Evolutionary conservation across 148 eudicot genomes (phyloP).

Genomic region (Fagopyrum esculentum): DNA sequence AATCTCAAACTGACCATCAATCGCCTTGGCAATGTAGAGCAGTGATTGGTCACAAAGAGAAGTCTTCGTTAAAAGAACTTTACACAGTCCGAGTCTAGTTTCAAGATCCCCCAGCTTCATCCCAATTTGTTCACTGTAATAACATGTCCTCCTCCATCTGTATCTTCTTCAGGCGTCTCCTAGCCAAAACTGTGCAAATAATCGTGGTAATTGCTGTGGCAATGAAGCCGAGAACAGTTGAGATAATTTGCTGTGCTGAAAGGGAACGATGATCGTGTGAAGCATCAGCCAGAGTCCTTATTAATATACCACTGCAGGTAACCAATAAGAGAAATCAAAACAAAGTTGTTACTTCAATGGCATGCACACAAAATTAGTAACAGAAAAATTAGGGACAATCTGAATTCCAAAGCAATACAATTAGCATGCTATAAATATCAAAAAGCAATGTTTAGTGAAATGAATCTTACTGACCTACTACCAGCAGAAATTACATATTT

Average conservation of each 20-base stretch:
- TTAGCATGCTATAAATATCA: background rate
- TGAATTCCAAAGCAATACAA: background rate
- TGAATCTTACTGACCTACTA: background rate
- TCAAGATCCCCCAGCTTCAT: background rate
- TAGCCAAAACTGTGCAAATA: constrained; percentile 10
- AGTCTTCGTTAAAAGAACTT: background rate
- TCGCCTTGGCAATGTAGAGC: background rate
- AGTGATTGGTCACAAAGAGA: background rate
- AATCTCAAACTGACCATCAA: background rate
- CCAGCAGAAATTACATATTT: background rate
- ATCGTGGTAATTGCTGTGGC: constrained; percentile 8
- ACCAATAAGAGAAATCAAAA: background rate
- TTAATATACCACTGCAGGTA: constrained; percentile 12
- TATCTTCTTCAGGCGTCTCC: constrained; percentile 13
- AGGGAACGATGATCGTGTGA: constrained; percentile 11
- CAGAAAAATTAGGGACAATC: background rate
- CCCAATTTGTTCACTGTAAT: constrained; percentile 8
- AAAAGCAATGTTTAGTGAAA: background rate
- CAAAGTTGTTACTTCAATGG: background rate
- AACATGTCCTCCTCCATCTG: constrained; percentile 14
- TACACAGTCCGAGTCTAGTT: background rate
- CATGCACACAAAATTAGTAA: background rate
- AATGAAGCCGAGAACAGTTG: background rate
- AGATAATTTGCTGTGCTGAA: constrained; percentile 7
- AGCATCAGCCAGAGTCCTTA: constrained; percentile 14